These are phyloP conservation scores for Cardamine chenopodiifolia DNA, from an alignment of 345 rosid genomes.

Conservation along the genomic window DNA sequence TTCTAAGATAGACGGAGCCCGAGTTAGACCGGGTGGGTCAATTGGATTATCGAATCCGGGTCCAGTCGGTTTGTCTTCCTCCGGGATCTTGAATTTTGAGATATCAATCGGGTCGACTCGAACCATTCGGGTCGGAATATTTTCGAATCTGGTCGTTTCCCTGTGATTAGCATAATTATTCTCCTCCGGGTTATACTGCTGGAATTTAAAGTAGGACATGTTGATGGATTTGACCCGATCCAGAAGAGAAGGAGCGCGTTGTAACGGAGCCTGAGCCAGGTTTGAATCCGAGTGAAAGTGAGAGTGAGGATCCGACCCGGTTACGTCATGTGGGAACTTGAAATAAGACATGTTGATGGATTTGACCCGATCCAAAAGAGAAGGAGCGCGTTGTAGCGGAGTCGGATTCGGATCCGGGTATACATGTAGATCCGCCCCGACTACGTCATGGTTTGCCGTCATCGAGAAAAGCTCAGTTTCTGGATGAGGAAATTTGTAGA, in stretches of 20 bases:
- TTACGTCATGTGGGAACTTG: conserved; percentile 31
- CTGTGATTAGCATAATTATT: neutral
- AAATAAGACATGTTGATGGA: conserved; percentile 52
- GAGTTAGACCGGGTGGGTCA: conserved; percentile 40
- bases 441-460: conserved; percentile 18
- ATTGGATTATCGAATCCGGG: neutral
- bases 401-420: conserved; percentile 37
- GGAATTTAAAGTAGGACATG: conserved; percentile 35
- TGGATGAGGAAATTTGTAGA: conserved; percentile 40
- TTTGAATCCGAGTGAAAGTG: conserved; percentile 12
- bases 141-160: conserved; percentile 32
- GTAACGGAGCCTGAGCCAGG: conserved; percentile 29
- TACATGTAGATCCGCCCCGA: conserved; percentile 42
- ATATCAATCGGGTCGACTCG: conserved; percentile 40
- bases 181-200: conserved; percentile 39
- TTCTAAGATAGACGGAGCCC: conserved; percentile 61
- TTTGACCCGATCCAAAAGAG: conserved; percentile 66
- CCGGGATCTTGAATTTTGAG: conserved; percentile 28
- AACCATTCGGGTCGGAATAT: conserved; percentile 11
- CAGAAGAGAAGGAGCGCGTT: conserved; percentile 55
- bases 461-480: conserved; percentile 23
- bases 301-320: conserved; percentile 30
- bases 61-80: conserved; percentile 29
- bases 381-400: conserved; percentile 53
- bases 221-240: conserved; percentile 69